phyloP scores from a whole-genome alignment of 2,329 filamentous ascomycete species.

The Neonectria coccinea region DNA sequence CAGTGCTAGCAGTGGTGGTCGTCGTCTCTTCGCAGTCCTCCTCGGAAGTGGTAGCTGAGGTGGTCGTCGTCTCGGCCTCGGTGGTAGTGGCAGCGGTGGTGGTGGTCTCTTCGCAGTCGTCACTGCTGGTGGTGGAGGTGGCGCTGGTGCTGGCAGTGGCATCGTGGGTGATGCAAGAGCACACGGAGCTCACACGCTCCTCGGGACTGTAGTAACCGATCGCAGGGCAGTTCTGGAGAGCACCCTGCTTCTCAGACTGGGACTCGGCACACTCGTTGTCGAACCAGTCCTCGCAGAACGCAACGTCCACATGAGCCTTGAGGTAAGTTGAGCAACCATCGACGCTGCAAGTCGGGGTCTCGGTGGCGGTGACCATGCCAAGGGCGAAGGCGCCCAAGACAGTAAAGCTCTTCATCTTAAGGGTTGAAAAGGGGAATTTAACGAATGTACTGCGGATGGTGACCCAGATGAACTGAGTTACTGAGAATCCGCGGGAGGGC shows the following conservation, averaged over 20 bases:
- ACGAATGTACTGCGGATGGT: conserved; percentile 45
- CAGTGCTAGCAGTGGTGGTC: conserved; percentile 19
- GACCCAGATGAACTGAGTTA: conserved; percentile 37
- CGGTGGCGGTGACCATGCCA: conserved; percentile 45
- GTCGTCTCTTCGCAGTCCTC: conserved; percentile 1
- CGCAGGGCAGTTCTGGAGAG: conserved; percentile 49
- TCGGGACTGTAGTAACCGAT: conserved; percentile 1
- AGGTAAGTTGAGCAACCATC: conserved; percentile 54
- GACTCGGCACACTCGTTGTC: conserved; percentile 41
- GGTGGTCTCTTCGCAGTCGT: conserved; percentile 8
- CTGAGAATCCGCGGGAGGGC: conserved; percentile 37
- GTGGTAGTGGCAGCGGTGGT: conserved; percentile 13
- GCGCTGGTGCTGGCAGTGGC: conserved; percentile 29
- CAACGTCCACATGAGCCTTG: conserved; percentile 33
- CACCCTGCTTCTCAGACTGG: conserved; percentile 26
- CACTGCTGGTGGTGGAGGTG: conserved; percentile 14
- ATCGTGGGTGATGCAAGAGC: conserved; percentile 54
- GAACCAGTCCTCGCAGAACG: conserved; percentile 10
- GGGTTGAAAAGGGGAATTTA: conserved; percentile 38
- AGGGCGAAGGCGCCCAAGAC: conserved; percentile 50
- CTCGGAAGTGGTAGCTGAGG: conserved; percentile 18
- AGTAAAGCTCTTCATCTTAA: conserved; percentile 51
- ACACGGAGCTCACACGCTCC: conserved; percentile 47
- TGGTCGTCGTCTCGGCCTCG: conserved; percentile 15
- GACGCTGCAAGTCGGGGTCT: conserved; percentile 37